Evolutionary conservation across 2,329 filamentous ascomycete genomes (phyloP), one percentile per base, ranked within the genome.

Genomic region (Pseudogymnoascus sp.): DNA sequence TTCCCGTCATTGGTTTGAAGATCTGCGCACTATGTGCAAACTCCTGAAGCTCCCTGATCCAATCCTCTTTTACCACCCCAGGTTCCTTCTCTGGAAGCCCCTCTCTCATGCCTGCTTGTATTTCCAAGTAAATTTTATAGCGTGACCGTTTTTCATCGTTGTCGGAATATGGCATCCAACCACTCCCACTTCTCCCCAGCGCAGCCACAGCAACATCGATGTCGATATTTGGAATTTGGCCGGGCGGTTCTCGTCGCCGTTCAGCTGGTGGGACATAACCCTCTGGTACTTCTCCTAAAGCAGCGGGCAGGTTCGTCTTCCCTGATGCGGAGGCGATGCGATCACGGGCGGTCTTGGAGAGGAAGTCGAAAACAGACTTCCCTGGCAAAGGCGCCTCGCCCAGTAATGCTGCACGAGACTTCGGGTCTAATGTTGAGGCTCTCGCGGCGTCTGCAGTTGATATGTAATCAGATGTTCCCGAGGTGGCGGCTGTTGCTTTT

Each of bases 331-430:
- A 79, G 2, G 81, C 90, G 45, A 99, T 80, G 23, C 86, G 83
- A 58, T 92, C 86, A 63, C 94, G 84, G 3, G 89, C 84, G 33
- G 88, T 81, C 0, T 89, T 79, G 0, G 89, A 89, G 65, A 99
- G 80, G 72, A 89, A 99, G 73, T 97, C 92, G 71, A 97, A 99
- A 2, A 99, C 85, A 0, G 94, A 97, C 74, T 97, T 96, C 0
- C 90, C 90, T 0, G 92, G 92, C 0, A 97, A 76, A 34, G 83
- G 81, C 37, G 82, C 78, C 74, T 96, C 92, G 34, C 92, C 92
- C 1, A 97, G 79, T 0, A 95, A 77, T 3, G 84, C 84, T 10
- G 91, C 92, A 63, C 94, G 84, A 39, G 86, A 79, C 68, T 83
- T 86, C 0, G 90, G 85, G 70, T 95, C 84, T 7, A 95, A 79